phyloP scores from a whole-genome alignment of 352 stramenopile species.

The Phytopythium helicoides region DNA sequence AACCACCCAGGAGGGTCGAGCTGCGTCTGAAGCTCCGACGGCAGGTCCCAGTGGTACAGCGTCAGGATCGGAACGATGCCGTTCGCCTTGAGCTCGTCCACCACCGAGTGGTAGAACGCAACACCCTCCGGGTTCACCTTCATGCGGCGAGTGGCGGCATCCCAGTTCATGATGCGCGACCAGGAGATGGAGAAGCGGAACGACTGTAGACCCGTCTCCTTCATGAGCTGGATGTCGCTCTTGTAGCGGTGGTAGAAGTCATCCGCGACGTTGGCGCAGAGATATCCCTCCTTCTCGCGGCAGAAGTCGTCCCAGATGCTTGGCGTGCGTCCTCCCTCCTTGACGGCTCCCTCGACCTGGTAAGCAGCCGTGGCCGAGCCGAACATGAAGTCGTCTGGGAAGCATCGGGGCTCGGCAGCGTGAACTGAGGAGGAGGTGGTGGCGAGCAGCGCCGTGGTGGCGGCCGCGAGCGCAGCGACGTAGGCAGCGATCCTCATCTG shows the following conservation, averaged over 20 bases:
- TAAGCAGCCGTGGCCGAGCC: slow-evolving; percentile 84
- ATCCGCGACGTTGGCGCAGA: slow-evolving; percentile 85
- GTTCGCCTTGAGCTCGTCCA: slow-evolving; percentile 61
- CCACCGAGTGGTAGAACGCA: slow-evolving; percentile 86
- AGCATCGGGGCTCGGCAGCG: slow-evolving; percentile 20
- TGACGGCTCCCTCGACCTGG: slow-evolving; percentile 88
- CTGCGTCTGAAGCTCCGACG: slow-evolving; percentile 65
- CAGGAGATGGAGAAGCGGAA: slow-evolving; percentile 92
- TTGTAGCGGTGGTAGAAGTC: slow-evolving; percentile 85
- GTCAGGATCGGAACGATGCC: slow-evolving; percentile 86
- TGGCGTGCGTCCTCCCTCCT: slow-evolving; percentile 60
- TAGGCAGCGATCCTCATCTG: no score
- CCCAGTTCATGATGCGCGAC: slow-evolving; percentile 83
- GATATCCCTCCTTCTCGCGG: slow-evolving; percentile 24
- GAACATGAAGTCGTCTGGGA: slow-evolving; percentile 64
- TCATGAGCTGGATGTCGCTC: slow-evolving; percentile 86
- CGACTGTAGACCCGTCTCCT: slow-evolving; percentile 70
- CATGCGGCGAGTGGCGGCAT: slow-evolving; percentile 34
- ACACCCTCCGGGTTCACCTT: slow-evolving; percentile 76
- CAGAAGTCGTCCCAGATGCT: slow-evolving; percentile 93
- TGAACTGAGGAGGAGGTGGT: no score
- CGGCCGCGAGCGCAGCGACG: no score
- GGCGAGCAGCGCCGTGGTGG: neutral
- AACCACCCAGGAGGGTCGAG: slow-evolving; percentile 68
- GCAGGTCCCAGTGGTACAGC: slow-evolving; percentile 94